Conservation (phyloP, 306 rosid genomes). For the Abrus precatorius region DNA sequence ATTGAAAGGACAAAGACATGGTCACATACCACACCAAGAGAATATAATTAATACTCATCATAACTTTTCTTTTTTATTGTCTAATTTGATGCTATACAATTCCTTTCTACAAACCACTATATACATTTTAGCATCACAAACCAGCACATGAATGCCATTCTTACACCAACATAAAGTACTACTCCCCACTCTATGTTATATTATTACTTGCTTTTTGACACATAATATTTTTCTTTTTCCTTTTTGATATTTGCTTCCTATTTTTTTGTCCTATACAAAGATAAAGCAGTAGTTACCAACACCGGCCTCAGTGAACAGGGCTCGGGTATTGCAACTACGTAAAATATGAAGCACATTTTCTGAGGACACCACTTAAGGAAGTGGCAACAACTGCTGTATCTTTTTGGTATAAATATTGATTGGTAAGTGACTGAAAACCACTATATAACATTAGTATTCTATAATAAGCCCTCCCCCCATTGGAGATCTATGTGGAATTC, state of each 20-base stretch:
- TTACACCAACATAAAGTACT: conserved; percentile 46
- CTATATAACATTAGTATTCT: conserved; percentile 55
- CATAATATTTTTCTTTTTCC: background rate
- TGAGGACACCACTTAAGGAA: conserved; percentile 29
- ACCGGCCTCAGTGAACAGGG: conserved; percentile 66
- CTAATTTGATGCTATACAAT: conserved; percentile 54
- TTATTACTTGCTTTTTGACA: conserved; percentile 51
- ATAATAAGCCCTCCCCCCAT: conserved; percentile 75
- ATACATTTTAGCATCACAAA: conserved; percentile 58
- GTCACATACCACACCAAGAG: conserved; percentile 53
- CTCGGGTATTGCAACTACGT: conserved; percentile 53
- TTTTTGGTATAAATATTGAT: conserved; percentile 53
- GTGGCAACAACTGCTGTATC: conserved; percentile 45
- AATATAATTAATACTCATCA: conserved; percentile 57
- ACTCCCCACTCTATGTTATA: conserved; percentile 47
- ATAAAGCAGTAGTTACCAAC: conserved; percentile 48
- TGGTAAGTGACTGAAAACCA: conserved; percentile 41
- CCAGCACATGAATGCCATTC: conserved; percentile 46
- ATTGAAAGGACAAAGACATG: conserved; percentile 43
- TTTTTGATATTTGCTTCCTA: conserved; percentile 11
- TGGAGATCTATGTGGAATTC: conserved; percentile 75
- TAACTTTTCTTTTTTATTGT: conserved; percentile 50
- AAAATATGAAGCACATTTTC: conserved; percentile 32
- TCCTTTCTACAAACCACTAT: conserved; percentile 61
- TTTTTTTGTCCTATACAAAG: conserved; percentile 57